phyloP scores from a whole-genome alignment of 495 filamentous ascomycete genomes.

The Aspergillus egyptiacus region DNA sequence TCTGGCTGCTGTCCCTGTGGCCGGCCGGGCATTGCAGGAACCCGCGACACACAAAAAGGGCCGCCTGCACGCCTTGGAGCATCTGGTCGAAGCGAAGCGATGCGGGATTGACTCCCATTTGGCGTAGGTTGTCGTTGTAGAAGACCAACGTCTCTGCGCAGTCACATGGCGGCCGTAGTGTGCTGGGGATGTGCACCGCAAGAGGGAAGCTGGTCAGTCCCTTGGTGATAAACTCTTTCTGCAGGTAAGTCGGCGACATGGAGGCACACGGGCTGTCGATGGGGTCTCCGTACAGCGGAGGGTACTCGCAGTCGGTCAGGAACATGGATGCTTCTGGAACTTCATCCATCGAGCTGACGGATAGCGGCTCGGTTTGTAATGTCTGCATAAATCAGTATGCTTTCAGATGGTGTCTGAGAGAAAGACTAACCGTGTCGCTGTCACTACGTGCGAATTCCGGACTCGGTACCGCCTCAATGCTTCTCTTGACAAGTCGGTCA shows the following conservation, averaged over 20 bases:
- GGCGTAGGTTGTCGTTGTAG: constrained; percentile 32
- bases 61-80: constrained; percentile 31
- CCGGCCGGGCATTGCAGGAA: constrained; percentile 36
- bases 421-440: not conserved
- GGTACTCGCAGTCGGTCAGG: constrained; percentile 16
- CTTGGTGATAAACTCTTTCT: constrained; percentile 28
- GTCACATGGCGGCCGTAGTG: constrained; percentile 26
- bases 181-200: constrained; percentile 21
- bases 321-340: constrained; percentile 10
- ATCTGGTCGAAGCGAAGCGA: constrained; percentile 35
- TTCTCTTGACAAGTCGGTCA: not conserved
- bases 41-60: constrained; percentile 29
- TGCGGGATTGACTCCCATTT: constrained; percentile 26
- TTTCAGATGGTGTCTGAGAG: not conserved
- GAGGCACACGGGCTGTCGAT: constrained; percentile 25
- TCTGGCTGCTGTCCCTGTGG: constrained; percentile 32
- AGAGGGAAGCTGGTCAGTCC: constrained; percentile 29
- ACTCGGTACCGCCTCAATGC: constrained; percentile 2
- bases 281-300: constrained; percentile 4
- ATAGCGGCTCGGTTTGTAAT: constrained; percentile 9
- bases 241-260: constrained; percentile 34
- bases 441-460: constrained; percentile 2
- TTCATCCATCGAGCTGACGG: constrained; percentile 17
- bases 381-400: not conserved
- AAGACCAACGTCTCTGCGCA: constrained; percentile 32